Evolutionary conservation across 1,139 yeast genomes (phyloP), one percentile per base, ranked within the genome.

Genomic region (Suhomyces wounanorum): DNA sequence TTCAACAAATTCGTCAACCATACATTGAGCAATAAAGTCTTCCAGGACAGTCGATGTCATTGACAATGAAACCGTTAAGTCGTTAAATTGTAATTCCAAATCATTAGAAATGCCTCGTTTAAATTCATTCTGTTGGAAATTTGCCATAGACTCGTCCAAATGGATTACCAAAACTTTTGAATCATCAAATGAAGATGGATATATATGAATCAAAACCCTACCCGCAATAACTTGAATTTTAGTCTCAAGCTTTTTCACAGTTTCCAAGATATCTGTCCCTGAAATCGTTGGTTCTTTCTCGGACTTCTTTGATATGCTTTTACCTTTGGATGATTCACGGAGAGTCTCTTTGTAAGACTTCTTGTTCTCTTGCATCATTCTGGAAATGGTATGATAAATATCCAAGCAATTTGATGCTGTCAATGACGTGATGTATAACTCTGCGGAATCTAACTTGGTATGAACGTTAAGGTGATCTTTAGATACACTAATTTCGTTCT

Each of bases 371-470:
- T 84, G 87, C 28, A 84, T 75, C 77, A 91, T 84, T 58, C 96
- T 77, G 44, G 81, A 69, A 23, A 89, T 71, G 0, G 95, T 84
- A 52, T 85, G 86, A 60, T 83, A 81, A 44, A 94, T 85, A 68
- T 92, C 97, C 56, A 85, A 75, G 31, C 89, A 72, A 60, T 87
- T 90, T 0, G 96, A 86, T 0, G 96, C 95, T 0, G 96, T 86
- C 59, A 94, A 76, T 0, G 96, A 89, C 0, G 98, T 91, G 51
- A 87, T 74, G 59, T 81, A 89, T 1, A 89, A 60, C 51, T 81
- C 83, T 11, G 86, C 75, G 0, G 82, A 74, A 3, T 77, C 83
- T 56, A 88, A 78, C 16, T 77, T 75, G 1, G 84, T 74, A 1
- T 77, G 72, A 1, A 84, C 88, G 52, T 80, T 80, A 18, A 92